These are phyloP conservation scores for Drechslerella coelobrocha DNA, from an alignment of 2,329 filamentous ascomycete species.

Conservation along the genomic window DNA sequence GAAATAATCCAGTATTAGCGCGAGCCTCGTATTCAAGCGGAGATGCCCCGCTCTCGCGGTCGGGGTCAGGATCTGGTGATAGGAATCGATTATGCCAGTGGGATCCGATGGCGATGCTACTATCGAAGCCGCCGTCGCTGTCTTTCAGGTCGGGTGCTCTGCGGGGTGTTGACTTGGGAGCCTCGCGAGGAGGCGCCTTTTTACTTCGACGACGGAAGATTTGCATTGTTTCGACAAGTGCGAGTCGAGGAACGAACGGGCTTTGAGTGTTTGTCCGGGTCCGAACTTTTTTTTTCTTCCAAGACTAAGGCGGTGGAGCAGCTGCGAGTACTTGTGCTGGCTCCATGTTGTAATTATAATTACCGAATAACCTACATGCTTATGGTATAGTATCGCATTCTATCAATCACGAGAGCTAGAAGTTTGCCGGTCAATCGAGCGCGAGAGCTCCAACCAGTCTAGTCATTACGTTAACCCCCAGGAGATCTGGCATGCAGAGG, in stretches of 20 bases:
- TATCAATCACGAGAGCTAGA: too few species aligned
- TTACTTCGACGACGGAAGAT: conserved; percentile 23
- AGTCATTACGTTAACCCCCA: too few species aligned
- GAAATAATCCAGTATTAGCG: not conserved
- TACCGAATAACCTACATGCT: too few species aligned
- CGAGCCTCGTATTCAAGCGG: not conserved
- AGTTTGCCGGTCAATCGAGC: too few species aligned
- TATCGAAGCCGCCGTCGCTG: conserved; percentile 14
- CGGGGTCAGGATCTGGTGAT: not conserved
- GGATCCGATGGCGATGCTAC: not conserved
- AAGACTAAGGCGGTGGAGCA: too few species aligned
- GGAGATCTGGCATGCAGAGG: too few species aligned
- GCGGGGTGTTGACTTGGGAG: conserved; percentile 22
- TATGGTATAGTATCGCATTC: too few species aligned
- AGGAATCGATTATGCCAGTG: not conserved
- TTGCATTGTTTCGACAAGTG: conserved; percentile 16
- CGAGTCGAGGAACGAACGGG: not conserved
- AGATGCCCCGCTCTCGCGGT: not conserved
- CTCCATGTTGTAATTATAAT: too few species aligned
- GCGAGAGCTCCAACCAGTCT: too few species aligned
- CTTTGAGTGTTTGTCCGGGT: too few species aligned
- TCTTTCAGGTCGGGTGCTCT: conserved; percentile 16
- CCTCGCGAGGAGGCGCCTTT: conserved; percentile 18
- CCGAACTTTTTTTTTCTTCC: conserved; percentile 8
- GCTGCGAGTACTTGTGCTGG: too few species aligned